Base-by-base conservation (phyloP, 176 grass and related monocot genomes). In the Triticum aestivum region DNA sequence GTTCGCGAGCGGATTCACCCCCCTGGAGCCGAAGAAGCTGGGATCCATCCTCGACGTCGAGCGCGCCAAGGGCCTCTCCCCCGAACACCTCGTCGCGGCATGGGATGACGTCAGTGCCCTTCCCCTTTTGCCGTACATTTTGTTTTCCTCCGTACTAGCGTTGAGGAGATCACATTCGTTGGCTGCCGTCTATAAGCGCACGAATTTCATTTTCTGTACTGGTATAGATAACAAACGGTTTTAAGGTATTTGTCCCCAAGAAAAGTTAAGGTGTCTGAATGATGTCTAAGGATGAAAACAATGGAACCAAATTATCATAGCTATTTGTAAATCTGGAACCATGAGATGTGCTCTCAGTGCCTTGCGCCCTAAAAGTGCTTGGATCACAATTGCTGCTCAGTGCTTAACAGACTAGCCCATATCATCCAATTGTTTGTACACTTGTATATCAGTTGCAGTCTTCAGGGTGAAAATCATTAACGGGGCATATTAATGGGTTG, bases 11-110 rank as follows among this genome's bases (percentile, higher is more conserved):
- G 96, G 96, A 49, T 98, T 96, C 90, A 87, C 90, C 29, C 96
- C 93, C 11, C 92, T 98, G 49, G 39, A 96, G 75, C 82, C 87
- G 3, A 92, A 94, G 62, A 68, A 77, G 18, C 82, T 93, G 37
- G 84, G 74, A 51, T 98, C 93, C 71, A 96, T 98, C 82, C 88
- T 98, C 52, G 92, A 98, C 79, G 35, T 98, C 54, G 91, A 94
- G 13, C 89, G 93, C 20, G 91, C 90, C 79, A 94, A 90, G 79
- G 88, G 79, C 30, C 88, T 91, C 24, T 92, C 90, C 8, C 78
- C 92, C 1, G 94, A 96, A 38, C 86, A 94, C 70, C 93, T 98
- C 66, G 88, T 98, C 84, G 88, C 94, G 67, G 88, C 91, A 61
- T 98, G 93, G 93, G 96, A 98, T 90, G 91, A 96, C 20, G 92